Evolutionary conservation across 768 basidiomycete genomes (phyloP), one percentile per base, ranked within the genome.

Genomic region (Leccinellum rugosiceps): DNA sequence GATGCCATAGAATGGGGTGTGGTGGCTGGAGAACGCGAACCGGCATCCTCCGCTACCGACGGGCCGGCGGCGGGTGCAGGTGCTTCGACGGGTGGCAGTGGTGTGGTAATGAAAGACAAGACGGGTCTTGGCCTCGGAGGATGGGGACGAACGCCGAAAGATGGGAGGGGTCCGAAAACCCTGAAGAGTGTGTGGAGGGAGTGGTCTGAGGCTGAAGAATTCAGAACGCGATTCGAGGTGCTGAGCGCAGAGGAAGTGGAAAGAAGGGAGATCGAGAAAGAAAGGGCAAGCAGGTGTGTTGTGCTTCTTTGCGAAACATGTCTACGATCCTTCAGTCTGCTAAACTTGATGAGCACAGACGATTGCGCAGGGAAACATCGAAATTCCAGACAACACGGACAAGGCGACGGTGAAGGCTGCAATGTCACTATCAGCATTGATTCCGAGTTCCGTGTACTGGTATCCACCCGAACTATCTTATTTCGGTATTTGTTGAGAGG

Each of bases 1-100:
- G 94, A 97, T 68, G 92, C 89, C 5, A 83, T 98, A 32, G 97
- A 98, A 68, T 90, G 94, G 85, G 93, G 96, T 19, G 84, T 98
- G 28, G 80, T 98, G 45, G 85, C 83, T 9, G 83, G 78, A 2
- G 80, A 86, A 48, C 76, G 74, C 17, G 76, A 77, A 41, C 55
- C 66, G 14, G 50, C 58, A 3, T 60, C 66, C 1, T 52, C 58
- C 15, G 54, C 59, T 10, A 49, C 59, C 9, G 68, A 70, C 10
- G 68, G 64, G 10, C 34, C 55, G 4, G 49, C 59, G 23, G 50
- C 23, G 3, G 67, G 58, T 11, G 17, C 34, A 3, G 35, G 63
- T 7, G 21, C 41, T 15, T 62, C 56, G 47, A 60, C 34, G 50
- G 63, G 62, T 15, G 56, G 68, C 71, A 62, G 83, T 81, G 56